Evolutionary conservation across 169 alveolate genomes (phyloP).

Genomic region (Cystoisospora suis): DNA sequence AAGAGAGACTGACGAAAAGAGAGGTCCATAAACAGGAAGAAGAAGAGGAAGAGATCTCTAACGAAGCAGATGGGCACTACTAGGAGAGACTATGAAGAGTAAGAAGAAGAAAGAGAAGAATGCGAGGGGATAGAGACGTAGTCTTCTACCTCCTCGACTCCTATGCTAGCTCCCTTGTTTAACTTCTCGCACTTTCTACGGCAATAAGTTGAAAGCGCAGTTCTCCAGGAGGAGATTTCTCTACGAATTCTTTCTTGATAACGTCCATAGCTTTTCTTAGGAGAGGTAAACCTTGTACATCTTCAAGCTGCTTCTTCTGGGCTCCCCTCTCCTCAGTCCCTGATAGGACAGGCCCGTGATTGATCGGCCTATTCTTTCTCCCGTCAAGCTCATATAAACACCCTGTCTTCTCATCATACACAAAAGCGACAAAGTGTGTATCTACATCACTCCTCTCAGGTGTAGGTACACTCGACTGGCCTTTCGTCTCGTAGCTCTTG

Average conservation of each 20-base stretch:
- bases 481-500: background rate
- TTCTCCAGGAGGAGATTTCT: background rate
- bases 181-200: constrained; percentile 6
- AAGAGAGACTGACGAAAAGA: too few relatives aligned
- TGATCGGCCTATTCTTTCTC: background rate
- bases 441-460: constrained; percentile 20
- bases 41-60: too few relatives aligned
- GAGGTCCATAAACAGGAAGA: too few relatives aligned
- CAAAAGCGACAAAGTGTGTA: background rate
- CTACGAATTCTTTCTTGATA: constrained; percentile 30
- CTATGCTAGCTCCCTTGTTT: background rate
- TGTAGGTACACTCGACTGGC: constrained; percentile 32
- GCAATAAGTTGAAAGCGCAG: constrained; percentile 36
- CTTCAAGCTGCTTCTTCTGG: background rate
- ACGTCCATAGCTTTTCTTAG: constrained; percentile 31
- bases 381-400: background rate
- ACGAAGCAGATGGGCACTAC: too few relatives aligned
- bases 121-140: too few relatives aligned
- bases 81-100: too few relatives aligned
- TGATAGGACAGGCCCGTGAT: background rate
- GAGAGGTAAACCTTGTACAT: background rate
- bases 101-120: too few relatives aligned
- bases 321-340: background rate
- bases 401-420: background rate
- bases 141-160: too few relatives aligned